Percentiles rank a stretch among this genome's conserved stretches.
phyloP scores from a whole-genome alignment of 495 filamentous ascomycete species.

The Hypoxylon crocopeplum region DNA sequence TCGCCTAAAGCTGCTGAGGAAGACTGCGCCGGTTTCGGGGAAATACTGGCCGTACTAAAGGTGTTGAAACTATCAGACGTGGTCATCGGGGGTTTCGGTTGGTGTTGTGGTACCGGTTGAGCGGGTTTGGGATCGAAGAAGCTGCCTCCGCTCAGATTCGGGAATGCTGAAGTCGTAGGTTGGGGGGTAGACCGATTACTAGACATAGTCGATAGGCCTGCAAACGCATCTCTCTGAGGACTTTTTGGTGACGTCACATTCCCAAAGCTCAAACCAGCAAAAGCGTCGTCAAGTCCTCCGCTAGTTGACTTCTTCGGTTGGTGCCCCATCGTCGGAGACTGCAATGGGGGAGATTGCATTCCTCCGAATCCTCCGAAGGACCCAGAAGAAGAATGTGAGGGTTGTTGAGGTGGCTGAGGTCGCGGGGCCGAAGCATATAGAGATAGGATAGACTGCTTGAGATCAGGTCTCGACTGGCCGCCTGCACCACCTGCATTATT shows the following conservation, averaged over 20 bases:
- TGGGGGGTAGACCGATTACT: slow-evolving; percentile 60
- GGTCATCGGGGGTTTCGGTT: slow-evolving; percentile 53
- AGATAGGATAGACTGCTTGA: slow-evolving; percentile 96
- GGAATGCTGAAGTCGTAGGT: slow-evolving; percentile 60
- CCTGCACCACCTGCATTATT: slow-evolving; percentile 63
- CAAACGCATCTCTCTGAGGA: slow-evolving; percentile 70
- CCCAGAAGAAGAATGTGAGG: slow-evolving; percentile 50
- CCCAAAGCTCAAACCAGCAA: slow-evolving; percentile 79
- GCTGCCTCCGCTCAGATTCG: slow-evolving; percentile 67
- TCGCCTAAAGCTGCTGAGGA: slow-evolving; percentile 67
- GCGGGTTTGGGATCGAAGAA: slow-evolving; percentile 81
- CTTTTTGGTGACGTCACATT: slow-evolving; percentile 60
- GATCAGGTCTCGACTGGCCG: slow-evolving; percentile 82
- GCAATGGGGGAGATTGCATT: slow-evolving; percentile 63
- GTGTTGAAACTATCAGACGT: slow-evolving; percentile 60
- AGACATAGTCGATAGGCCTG: slow-evolving; percentile 69
- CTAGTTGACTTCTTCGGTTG: slow-evolving; percentile 59
- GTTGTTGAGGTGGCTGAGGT: slow-evolving; percentile 67
- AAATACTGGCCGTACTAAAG: slow-evolving; percentile 58
- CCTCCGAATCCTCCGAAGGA: slow-evolving; percentile 68
- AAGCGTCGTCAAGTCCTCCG: slow-evolving; percentile 85
- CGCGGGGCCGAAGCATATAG: slow-evolving; percentile 86
- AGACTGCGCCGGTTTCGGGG: slow-evolving; percentile 52
- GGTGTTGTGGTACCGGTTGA: slow-evolving; percentile 56
- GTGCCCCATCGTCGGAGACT: slow-evolving; percentile 49